These are phyloP conservation scores for Paramecium sonneborni DNA, from an alignment of 73 alveolate species.

Conservation along the genomic window DNA sequence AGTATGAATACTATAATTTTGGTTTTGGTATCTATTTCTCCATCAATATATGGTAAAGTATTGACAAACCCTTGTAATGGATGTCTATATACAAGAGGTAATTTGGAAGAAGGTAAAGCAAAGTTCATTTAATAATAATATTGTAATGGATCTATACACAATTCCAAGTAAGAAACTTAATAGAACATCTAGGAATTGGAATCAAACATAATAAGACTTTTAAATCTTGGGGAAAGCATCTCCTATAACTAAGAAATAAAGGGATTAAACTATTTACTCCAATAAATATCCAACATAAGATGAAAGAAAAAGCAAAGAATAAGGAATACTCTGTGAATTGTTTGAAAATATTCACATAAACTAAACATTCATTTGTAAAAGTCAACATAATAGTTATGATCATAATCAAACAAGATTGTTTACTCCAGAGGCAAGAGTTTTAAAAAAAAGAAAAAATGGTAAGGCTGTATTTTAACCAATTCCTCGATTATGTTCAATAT, in stretches of 20 bases:
- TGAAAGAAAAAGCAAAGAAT: neutral
- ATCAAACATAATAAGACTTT: neutral
- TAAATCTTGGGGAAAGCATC: neutral
- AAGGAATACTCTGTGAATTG: neutral
- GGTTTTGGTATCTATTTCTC: neutral
- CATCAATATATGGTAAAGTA: constrained; percentile 30
- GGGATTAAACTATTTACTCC: neutral
- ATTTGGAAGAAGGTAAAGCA: constrained; percentile 48
- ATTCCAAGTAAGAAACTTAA: neutral
- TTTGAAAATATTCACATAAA: neutral
- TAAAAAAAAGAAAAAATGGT: neutral
- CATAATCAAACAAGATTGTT: neutral
- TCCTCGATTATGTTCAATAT: neutral
- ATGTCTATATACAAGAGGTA: constrained; percentile 23
- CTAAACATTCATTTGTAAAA: neutral
- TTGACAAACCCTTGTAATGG: neutral
- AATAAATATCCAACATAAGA: neutral
- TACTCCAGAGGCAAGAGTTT: neutral
- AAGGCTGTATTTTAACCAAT: neutral
- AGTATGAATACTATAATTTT: neutral
- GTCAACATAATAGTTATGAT: neutral
- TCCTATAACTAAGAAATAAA: neutral
- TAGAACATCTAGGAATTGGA: neutral
- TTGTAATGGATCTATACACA: constrained; percentile 9
- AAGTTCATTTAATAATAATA: neutral